Evolutionary conservation across 1,284 basidiomycete species (phyloP).

Genomic region (Somion occarium): DNA sequence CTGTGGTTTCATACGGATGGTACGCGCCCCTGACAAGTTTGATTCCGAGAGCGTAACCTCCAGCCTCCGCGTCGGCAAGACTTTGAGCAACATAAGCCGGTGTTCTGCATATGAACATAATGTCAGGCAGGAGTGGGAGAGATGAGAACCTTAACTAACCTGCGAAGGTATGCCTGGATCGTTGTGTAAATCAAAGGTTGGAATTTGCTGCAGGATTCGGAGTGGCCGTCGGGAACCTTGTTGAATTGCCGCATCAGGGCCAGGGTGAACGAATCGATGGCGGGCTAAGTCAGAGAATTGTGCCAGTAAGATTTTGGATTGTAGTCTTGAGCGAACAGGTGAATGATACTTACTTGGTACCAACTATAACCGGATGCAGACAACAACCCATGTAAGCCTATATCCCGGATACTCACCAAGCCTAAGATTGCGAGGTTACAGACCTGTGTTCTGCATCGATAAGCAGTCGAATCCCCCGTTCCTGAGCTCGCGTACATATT

Average conservation of each 20-base stretch:
- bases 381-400: too few relatives aligned
- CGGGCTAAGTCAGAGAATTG: too few relatives aligned
- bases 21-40: conserved; percentile 97
- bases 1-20: conserved; percentile 70
- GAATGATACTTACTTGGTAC: too few relatives aligned
- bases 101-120: conserved; percentile 38
- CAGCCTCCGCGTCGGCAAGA: conserved; percentile 62
- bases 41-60: conserved; percentile 81
- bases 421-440: too few relatives aligned
- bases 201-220: conserved; percentile 17
- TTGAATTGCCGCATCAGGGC: conserved; percentile 78
- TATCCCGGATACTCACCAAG: too few relatives aligned
- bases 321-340: too few relatives aligned
- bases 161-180: conserved; percentile 80
- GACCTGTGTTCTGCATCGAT: conserved; percentile 82
- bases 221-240: conserved; percentile 30
- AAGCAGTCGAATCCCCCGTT: conserved; percentile 59
- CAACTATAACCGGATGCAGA: too few relatives aligned
- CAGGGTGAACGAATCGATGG: conserved; percentile 76
- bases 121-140: conserved; percentile 4
- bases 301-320: too few relatives aligned
- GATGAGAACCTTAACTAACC: conserved; percentile 33
- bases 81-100: conserved; percentile 64
- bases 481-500: conserved; percentile 58
- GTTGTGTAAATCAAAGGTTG: conserved; percentile 77